Conservation (phyloP, 345 rosid species). For the Populus ilicifolia region DNA sequence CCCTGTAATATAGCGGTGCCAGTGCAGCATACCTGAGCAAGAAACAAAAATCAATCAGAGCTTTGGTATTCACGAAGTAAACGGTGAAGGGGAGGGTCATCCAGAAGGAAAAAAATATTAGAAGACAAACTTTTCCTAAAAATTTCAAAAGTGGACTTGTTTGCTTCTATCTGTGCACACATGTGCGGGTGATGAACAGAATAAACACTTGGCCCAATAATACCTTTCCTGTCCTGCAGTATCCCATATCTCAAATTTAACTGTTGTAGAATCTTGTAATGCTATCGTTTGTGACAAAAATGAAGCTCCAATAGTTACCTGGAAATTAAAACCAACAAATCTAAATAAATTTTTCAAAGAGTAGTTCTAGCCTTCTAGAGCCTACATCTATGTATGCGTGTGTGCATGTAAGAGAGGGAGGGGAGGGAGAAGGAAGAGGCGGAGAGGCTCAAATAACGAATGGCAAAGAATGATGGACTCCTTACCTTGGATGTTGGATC, state of each 20-base stretch:
- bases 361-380: background rate
- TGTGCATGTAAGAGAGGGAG: background rate
- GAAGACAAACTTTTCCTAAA: slow-evolving; percentile 1
- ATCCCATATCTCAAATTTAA: slow-evolving; percentile 99
- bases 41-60: background rate
- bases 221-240: slow-evolving; percentile 99
- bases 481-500: slow-evolving; percentile 90
- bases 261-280: slow-evolving; percentile 92
- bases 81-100: background rate
- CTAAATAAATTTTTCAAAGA: background rate
- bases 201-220: slow-evolving; percentile 6
- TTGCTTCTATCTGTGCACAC: background rate
- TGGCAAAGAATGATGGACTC: background rate
- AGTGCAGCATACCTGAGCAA: slow-evolving; percentile 80
- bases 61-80: background rate
- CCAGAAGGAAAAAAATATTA: background rate
- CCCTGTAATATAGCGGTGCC: slow-evolving; percentile 96
- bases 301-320: slow-evolving; percentile 99
- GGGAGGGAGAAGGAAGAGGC: background rate
- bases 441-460: background rate
- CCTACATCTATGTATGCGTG: background rate
- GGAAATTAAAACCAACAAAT: slow-evolving; percentile 25
- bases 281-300: slow-evolving; percentile 96
- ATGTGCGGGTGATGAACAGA: background rate
- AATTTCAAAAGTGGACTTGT: slow-evolving; percentile 5